phyloP scores from a whole-genome alignment of 2,329 filamentous ascomycete species.

The Madurella fahalii region DNA sequence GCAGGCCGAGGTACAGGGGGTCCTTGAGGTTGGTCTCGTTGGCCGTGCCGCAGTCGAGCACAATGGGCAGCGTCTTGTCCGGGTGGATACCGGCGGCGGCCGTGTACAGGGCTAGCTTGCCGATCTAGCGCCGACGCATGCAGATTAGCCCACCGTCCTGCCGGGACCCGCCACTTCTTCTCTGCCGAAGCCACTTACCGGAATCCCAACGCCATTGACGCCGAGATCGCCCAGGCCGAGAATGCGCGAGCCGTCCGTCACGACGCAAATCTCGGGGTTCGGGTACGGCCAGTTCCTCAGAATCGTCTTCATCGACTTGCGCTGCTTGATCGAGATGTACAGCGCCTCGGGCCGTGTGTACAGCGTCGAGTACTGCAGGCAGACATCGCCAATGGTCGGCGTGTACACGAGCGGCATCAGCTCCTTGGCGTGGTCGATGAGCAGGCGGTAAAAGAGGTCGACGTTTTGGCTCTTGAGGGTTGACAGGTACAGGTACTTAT shows the following conservation, averaged over 20 bases:
- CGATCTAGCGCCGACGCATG: slow-evolving; percentile 51
- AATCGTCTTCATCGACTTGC: slow-evolving; percentile 82
- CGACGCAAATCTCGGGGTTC: slow-evolving; percentile 90
- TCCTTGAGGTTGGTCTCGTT: slow-evolving; percentile 64
- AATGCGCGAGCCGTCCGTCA: slow-evolving; percentile 92
- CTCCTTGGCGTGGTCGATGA: slow-evolving; percentile 72
- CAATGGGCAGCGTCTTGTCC: slow-evolving; percentile 71
- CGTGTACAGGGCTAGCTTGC: slow-evolving; percentile 93
- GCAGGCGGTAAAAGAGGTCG: slow-evolving; percentile 77
- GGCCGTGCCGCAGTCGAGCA: slow-evolving; percentile 62
- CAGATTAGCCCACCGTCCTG: slow-evolving; percentile 26
- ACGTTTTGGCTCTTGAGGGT: slow-evolving; percentile 70
- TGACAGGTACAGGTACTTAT: slow-evolving; percentile 81
- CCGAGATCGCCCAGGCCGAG: slow-evolving; percentile 91
- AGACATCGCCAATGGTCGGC: slow-evolving; percentile 91
- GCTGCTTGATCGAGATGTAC: slow-evolving; percentile 94
- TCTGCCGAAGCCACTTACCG: slow-evolving; percentile 51
- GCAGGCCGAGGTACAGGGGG: slow-evolving; percentile 83
- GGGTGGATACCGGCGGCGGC: slow-evolving; percentile 93
- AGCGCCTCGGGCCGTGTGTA: slow-evolving; percentile 93
- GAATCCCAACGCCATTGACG: slow-evolving; percentile 96
- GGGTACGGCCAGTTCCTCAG: slow-evolving; percentile 88
- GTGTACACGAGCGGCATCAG: slow-evolving; percentile 84
- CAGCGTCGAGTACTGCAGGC: slow-evolving; percentile 90
- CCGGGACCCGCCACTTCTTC: slow-evolving; percentile 8